These are phyloP conservation scores for Fusarium nelsonii DNA, from an alignment of 2,329 filamentous ascomycete species.

Conservation along the genomic window DNA sequence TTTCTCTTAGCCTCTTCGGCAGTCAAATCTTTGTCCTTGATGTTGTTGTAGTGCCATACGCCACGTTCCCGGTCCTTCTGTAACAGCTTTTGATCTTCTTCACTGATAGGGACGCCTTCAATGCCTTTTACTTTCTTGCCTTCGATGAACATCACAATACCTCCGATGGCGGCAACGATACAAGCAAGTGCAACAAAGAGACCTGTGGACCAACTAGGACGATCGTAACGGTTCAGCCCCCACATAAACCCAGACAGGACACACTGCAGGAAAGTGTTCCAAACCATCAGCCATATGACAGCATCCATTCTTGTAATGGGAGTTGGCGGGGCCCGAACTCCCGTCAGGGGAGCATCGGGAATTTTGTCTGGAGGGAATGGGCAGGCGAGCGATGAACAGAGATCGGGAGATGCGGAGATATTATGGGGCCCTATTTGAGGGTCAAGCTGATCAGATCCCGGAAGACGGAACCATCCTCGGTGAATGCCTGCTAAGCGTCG, in stretches of 20 bases:
- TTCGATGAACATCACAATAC: constrained; percentile 77
- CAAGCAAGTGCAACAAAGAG: constrained; percentile 82
- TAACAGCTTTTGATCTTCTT: constrained; percentile 65
- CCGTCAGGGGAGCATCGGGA: constrained; percentile 77
- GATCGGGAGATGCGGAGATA: constrained; percentile 59
- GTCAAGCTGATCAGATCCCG: constrained; percentile 72
- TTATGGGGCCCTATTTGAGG: constrained; percentile 65
- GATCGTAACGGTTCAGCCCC: constrained; percentile 77
- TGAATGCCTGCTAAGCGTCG: constrained; percentile 80
- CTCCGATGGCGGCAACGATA: constrained; percentile 74
- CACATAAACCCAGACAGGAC: constrained; percentile 86
- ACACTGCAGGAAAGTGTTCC: constrained; percentile 83
- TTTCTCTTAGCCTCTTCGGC: constrained; percentile 29
- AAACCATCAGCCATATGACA: constrained; percentile 81
- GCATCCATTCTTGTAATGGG: constrained; percentile 81
- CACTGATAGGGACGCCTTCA: constrained; percentile 76
- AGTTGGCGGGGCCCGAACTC: constrained; percentile 75
- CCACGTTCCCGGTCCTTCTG: constrained; percentile 66
- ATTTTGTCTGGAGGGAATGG: constrained; percentile 74
- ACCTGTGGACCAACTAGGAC: constrained; percentile 85
- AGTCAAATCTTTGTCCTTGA: constrained; percentile 53
- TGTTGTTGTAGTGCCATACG: constrained; percentile 66
- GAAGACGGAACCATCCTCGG: constrained; percentile 79
- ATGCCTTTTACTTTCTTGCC: constrained; percentile 78
- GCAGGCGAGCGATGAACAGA: constrained; percentile 53